Evolutionary conservation across 2,329 filamentous ascomycete genomes (phyloP), one percentile per base, ranked within the genome.

Genomic region (Pyricularia grisea): DNA sequence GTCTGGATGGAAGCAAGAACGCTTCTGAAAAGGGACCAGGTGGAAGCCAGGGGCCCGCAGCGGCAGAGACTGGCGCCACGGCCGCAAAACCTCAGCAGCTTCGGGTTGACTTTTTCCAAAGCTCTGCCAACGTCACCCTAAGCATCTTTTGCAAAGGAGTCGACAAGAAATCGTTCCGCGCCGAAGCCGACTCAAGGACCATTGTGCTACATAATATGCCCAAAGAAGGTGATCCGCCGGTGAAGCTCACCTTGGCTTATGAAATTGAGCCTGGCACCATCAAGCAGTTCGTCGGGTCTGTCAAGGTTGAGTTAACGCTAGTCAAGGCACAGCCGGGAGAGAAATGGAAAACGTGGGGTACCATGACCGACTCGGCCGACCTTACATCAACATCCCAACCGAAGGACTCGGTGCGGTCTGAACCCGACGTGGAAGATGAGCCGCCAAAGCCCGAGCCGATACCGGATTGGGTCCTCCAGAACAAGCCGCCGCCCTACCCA

Each of bases 401-500:
- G 12, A 25, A 61, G 25, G 23, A 61, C 1, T 61, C 23, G 11
- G 67, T 17, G 33, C n/a, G 30, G 28, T 17, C 20, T 58, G 65
- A n/a, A 42, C 14, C 11, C 4, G 42, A 14, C 7, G 55, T 63
- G 20, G n/a, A 55, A 27, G n/a, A 23, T 3, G 31, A 28, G 3
- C 67, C 4, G 28, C 25, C 14, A 11, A 61, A 14, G 60, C 28
- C 17, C 17, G 30, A 25, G 60, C 31, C 11, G 4, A 25, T 65
- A 25, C 28, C 20, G 14, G 63, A 31, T 4, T 65, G 27, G 63
- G 27, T 36, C 4, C 36, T 28, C 12, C 66, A 65, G 25, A 65
- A 61, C 50, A 67, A 67, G 30, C 50, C 69, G 30, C 91, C 90
- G 0, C 79, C 84, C 0, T 97, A 98, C 76, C 94, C 95, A 0